Evolutionary conservation across 1,139 yeast species (phyloP).

Genomic region (Candida anutae): DNA sequence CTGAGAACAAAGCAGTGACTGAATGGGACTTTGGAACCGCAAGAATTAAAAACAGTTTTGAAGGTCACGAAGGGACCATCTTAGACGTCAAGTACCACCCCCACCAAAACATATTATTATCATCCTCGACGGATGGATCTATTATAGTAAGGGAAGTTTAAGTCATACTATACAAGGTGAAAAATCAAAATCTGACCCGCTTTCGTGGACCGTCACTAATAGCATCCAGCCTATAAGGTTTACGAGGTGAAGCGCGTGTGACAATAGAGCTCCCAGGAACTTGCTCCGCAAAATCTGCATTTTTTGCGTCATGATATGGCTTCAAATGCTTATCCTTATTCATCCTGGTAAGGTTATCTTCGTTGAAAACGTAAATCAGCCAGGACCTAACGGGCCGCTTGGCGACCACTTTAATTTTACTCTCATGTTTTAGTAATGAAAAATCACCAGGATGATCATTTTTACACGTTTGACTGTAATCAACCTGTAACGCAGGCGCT

Average conservation of each 20-base stretch:
- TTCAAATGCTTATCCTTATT: slow-evolving; percentile 18
- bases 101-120: slow-evolving; percentile 25
- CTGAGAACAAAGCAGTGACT: slow-evolving; percentile 52
- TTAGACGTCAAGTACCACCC: slow-evolving; percentile 50
- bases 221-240: too few species aligned
- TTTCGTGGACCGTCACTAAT: slow-evolving; percentile 7
- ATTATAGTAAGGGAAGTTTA: slow-evolving; percentile 34
- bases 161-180: background rate
- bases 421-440: slow-evolving; percentile 1
- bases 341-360: slow-evolving; percentile 30
- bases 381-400: slow-evolving; percentile 19
- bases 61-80: slow-evolving; percentile 59
- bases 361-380: slow-evolving; percentile 39
- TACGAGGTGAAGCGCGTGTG: too few species aligned
- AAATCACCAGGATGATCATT: too few species aligned
- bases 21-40: slow-evolving; percentile 48
- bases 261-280: too few species aligned
- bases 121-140: slow-evolving; percentile 45
- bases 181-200: slow-evolving; percentile 17
- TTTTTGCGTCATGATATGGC: too few species aligned
- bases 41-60: slow-evolving; percentile 36
- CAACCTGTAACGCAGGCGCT: slow-evolving; percentile 8
- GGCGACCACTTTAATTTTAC: slow-evolving; percentile 1
- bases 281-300: too few species aligned
- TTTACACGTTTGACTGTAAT: too few species aligned